Percentiles rank a stretch among this genome's conserved stretches.
Evolutionary conservation across 108 stramenopile species (phyloP).

Genomic region (Fragilaria crotonensis): DNA sequence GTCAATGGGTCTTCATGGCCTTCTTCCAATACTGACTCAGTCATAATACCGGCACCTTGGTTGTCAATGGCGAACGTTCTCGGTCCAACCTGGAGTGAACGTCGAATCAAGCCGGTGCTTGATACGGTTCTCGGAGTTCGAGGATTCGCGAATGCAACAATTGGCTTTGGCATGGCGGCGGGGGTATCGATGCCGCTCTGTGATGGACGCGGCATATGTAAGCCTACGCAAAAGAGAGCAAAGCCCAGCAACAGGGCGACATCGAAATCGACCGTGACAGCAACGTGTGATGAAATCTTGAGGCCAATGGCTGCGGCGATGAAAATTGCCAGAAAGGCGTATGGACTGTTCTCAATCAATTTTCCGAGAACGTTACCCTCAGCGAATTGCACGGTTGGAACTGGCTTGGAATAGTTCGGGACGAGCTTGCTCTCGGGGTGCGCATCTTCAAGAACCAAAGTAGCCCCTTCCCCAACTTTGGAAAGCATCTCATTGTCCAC

Average conservation of each 20-base stretch:
- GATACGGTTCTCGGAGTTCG: too few species aligned
- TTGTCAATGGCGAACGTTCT: too few species aligned
- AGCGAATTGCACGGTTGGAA: constrained; percentile 15
- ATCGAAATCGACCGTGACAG: constrained; percentile 40
- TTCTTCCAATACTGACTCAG: too few species aligned
- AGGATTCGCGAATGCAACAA: too few species aligned
- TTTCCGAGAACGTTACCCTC: constrained; percentile 22
- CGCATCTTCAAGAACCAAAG: constrained; percentile 35
- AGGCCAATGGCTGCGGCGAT: constrained; percentile 7
- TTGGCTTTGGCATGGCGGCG: neutral
- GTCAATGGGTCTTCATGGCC: too few species aligned
- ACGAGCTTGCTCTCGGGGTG: constrained; percentile 16
- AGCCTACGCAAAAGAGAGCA: constrained; percentile 42
- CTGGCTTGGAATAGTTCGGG: constrained; percentile 27
- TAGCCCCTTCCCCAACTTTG: constrained; percentile 26
- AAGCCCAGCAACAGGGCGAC: constrained; percentile 35
- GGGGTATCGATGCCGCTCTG: neutral
- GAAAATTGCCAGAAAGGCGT: constrained; percentile 21
- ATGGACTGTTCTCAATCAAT: constrained; percentile 36
- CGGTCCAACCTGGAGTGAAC: too few species aligned
- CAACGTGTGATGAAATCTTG: constrained; percentile 6
- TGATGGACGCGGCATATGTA: constrained; percentile 28
- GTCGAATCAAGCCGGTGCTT: too few species aligned
- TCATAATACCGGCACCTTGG: too few species aligned
- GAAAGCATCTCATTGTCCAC: constrained; percentile 27